phyloP scores from a whole-genome alignment of 2,329 filamentous ascomycete genomes.

The Zelopaecilomyces penicillatus region DNA sequence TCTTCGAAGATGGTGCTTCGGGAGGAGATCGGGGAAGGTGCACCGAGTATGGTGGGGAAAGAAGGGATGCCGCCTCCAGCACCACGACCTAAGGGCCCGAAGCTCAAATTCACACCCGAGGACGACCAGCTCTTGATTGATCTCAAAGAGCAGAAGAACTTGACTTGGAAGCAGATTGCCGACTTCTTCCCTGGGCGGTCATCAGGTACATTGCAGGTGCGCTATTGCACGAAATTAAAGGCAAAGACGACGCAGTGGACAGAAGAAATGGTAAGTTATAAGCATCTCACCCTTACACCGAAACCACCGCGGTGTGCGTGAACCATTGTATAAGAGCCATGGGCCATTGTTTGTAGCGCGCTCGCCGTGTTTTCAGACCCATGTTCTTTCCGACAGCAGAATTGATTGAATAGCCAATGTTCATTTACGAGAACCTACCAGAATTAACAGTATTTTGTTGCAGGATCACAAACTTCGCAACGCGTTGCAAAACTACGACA shows the following conservation, averaged over 20 bases:
- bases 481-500: constrained; percentile 76
- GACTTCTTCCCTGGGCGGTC: constrained; percentile 91
- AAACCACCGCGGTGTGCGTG: not conserved
- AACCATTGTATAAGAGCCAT: not conserved
- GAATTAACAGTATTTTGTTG: not conserved
- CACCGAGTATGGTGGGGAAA: constrained; percentile 79
- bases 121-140: constrained; percentile 84
- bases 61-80: constrained; percentile 81
- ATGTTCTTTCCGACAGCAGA: no score
- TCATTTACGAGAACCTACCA: no score
- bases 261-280: constrained; percentile 70
- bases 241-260: constrained; percentile 92
- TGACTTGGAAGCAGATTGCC: constrained; percentile 96
- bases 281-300: constrained; percentile 10
- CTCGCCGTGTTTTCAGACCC: no score
- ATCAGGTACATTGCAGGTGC: constrained; percentile 83
- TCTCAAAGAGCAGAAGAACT: constrained; percentile 86
- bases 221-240: constrained; percentile 92
- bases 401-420: no score
- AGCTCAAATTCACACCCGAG: constrained; percentile 88
- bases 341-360: no score
- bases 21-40: constrained; percentile 48
- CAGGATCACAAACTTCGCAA: constrained; percentile 71
- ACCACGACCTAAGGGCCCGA: constrained; percentile 72
- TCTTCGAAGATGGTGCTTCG: constrained; percentile 60